Conservation (phyloP, 2,329 filamentous ascomycete species). For the Ceratocystis destructans region DNA sequence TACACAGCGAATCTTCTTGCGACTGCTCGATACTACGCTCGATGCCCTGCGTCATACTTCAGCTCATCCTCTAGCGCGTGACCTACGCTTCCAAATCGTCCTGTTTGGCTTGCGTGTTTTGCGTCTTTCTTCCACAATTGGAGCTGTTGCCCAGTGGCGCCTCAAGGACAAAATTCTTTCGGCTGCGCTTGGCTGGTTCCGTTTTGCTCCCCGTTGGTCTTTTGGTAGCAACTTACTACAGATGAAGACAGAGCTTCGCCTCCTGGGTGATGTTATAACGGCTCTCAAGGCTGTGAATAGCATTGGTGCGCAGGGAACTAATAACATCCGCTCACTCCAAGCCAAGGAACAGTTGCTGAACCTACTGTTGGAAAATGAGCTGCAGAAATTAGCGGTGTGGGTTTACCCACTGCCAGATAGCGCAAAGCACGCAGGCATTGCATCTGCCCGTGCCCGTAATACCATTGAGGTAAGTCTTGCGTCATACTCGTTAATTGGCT, state of each 20-base stretch:
- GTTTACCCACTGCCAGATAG: constrained; percentile 56
- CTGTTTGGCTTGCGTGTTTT: constrained; percentile 71
- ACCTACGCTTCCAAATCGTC: constrained; percentile 80
- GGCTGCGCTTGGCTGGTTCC: constrained; percentile 81
- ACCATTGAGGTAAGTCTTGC: constrained; percentile 23
- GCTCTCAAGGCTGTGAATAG: constrained; percentile 51
- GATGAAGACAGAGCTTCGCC: constrained; percentile 77
- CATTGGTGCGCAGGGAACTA: constrained; percentile 40
- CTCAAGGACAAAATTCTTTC: constrained; percentile 82
- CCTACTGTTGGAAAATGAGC: constrained; percentile 70
- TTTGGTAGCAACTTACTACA: constrained; percentile 91
- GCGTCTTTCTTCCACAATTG: constrained; percentile 53
- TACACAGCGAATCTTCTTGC: constrained; percentile 66
- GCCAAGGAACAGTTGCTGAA: constrained; percentile 74
- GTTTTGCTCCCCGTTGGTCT: constrained; percentile 71
- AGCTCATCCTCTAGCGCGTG: constrained; percentile 69
- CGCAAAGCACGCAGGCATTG: constrained; percentile 27
- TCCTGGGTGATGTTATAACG: constrained; percentile 60
- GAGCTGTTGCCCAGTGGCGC: constrained; percentile 55
- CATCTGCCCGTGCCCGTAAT: constrained; percentile 17
- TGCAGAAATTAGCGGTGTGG: constrained; percentile 76
- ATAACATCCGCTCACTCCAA: constrained; percentile 51
- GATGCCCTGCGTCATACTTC: constrained; percentile 42
- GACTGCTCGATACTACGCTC: constrained; percentile 66
- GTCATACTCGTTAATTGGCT: neutral